Evolutionary conservation across 257 asterid genomes (phyloP).

Genomic region (Echium plantagineum): DNA sequence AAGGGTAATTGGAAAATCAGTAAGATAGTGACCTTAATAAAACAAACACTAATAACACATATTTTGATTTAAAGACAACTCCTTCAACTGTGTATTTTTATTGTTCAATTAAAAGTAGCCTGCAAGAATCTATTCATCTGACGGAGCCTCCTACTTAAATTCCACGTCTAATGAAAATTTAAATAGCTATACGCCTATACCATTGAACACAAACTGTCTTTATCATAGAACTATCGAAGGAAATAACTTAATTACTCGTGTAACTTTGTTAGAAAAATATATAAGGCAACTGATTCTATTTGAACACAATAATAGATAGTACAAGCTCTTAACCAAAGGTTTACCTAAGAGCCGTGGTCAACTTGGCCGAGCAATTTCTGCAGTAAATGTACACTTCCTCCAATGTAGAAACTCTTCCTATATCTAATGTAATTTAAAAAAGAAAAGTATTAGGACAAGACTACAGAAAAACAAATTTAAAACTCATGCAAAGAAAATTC

Average conservation of each 20-base stretch:
- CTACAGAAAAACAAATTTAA: too few relatives aligned
- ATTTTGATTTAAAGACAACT: too few relatives aligned
- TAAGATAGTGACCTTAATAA: not conserved
- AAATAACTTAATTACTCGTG: not conserved
- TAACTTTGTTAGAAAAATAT: not conserved
- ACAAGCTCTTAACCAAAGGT: not conserved
- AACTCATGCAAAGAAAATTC: too few relatives aligned
- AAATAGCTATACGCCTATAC: too few relatives aligned
- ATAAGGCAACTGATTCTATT: not conserved
- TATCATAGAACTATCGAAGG: not conserved
- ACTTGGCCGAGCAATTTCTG: constrained; percentile 59
- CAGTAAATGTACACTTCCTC: constrained; percentile 80
- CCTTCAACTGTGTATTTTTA: not conserved
- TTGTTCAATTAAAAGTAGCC: not conserved
- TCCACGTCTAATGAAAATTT: too few relatives aligned
- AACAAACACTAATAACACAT: not conserved
- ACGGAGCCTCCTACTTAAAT: too few relatives aligned
- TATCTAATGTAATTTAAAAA: constrained; percentile 25
- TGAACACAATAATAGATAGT: not conserved
- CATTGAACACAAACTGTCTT: too few relatives aligned
- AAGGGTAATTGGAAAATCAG: not conserved
- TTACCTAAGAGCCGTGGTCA: constrained; percentile 67
- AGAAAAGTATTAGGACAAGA: not conserved
- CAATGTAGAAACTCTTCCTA: constrained; percentile 47
- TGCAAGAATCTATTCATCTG: too few relatives aligned